Base-by-base conservation (phyloP, 495 filamentous ascomycete species). In the Letharia columbiana region DNA sequence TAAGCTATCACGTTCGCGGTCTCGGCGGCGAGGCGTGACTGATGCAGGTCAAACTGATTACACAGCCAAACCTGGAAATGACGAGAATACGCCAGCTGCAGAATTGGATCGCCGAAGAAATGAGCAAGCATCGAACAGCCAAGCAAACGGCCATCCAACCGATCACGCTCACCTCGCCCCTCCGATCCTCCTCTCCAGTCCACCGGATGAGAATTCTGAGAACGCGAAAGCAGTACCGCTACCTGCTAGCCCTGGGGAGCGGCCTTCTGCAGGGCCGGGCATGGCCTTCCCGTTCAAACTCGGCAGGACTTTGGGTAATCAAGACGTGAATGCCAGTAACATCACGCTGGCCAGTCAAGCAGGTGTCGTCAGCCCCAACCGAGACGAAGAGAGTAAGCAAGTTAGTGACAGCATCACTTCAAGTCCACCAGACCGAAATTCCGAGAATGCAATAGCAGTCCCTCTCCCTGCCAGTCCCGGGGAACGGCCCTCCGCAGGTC, bases 171-270 rank as follows among this genome's bases (percentile, higher is more conserved):
- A 62, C 23, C 67, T 52, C 8, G 13, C 60, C 42, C 37, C 58
- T 33, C 56, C 63, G 41, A 65, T 20, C 11, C 4, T 57, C 23
- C 58, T 49, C 37, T 62, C 49, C 33, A 42, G 52, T 41, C 59
- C 65, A n/a, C 65, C 60, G 6, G 18, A 40, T 17, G 57, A 33
- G 31, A 17, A 54, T 28, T 12, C 23, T 44, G 28, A 23, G 6
- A 54, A 35, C 18, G 35, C 17, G 59, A 64, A 33, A 4, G 60
- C 23, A 17, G 6, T 59, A 15, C 80, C 69, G 23, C 8, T 79
- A 78, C 11, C 84, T 83, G 3, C 79, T 79, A 37, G 57, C 71
- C 33, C 66, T 67, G 20, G 33, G 28, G 15, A 86, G 75, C 44
- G 79, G 12, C 70, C 68, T 23, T 60, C 66, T 18, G 57, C 59